Evolutionary conservation across 2,329 filamentous ascomycete species (phyloP), one percentile per base, ranked within the genome.

Genomic region (Boeremia exigua): DNA sequence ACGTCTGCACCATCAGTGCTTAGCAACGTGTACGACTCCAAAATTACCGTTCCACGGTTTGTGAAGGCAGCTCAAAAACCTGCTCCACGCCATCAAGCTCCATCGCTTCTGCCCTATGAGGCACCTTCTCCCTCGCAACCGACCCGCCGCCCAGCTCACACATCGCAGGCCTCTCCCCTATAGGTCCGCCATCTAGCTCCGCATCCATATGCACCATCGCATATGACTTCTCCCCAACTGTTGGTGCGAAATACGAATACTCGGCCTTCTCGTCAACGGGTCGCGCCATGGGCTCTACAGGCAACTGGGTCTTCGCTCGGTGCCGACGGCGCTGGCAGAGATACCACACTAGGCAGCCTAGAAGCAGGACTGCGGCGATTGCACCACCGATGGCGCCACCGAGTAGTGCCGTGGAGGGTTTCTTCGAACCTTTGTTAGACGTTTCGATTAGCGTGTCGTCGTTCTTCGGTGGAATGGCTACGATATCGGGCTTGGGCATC

Each of bases 401-500:
- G 17, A 36, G 12, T 6, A 29, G n/a, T 7, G 25, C 33, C 2
- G 39, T 5, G 2, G 38, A 15, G 2, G 27, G 9, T 3, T 14
- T 37, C 2, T 10, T 6, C 9, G 27, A n/a, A 8, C 6, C 33
- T 3, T 4, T 12, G 19, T 23, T 23, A 0, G 37, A 25, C 17
- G 28, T 34, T 3, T 17, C 3, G 25, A 40, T 29, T 15, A 25
- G 14, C 2, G 30, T 28, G 10, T 45, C 29, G 7, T 29, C n/a
- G 8, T n/a, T 19, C 14, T 10, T 27, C 2, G 60, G 60, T 19
- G 49, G 19, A 42, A 76, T 73, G 2, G 68, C 47, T 15, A 71
- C 48, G 30, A 76, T 63, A 23, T 66, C 57, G 7, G 59, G 52
- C 11, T 39, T 36, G 1, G 48, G 45, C 38, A 58, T 55, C 12